Percentiles rank a stretch among this genome's conserved stretches.
These are phyloP conservation scores for Yamadazyma olivae DNA, from an alignment of 805 yeast species.

Conservation along the genomic window DNA sequence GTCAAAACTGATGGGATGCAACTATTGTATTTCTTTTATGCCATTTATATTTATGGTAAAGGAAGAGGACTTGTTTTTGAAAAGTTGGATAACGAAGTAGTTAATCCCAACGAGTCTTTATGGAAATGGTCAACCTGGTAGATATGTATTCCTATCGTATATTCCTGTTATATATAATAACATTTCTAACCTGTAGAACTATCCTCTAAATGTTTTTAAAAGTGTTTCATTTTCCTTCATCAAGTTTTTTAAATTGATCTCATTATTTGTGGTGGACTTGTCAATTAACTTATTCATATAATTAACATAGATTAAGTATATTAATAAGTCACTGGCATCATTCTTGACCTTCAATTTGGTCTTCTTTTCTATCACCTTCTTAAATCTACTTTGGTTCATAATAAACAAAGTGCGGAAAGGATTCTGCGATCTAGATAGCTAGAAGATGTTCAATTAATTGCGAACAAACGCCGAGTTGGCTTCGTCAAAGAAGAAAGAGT, in stretches of 20 bases:
- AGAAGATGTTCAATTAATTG: no score
- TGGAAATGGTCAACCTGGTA: conserved; percentile 8
- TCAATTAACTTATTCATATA: conserved; percentile 8
- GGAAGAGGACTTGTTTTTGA: conserved; percentile 1
- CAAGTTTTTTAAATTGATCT: conserved; percentile 4
- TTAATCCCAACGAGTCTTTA: conserved; percentile 7
- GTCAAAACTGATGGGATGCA: no score
- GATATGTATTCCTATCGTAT: no score
- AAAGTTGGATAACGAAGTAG: conserved; percentile 3
- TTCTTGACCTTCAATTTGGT: conserved; percentile 9
- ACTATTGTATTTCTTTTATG: background rate
- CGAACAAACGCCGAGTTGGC: no score
- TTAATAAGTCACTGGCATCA: conserved; percentile 11
- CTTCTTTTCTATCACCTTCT: conserved; percentile 8
- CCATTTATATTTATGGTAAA: conserved; percentile 1
- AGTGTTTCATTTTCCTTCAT: conserved; percentile 4
- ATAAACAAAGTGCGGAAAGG: no score
- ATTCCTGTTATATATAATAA: no score
- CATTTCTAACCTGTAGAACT: no score
- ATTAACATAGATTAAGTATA: conserved; percentile 12
- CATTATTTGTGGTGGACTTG: conserved; percentile 4
- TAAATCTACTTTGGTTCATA: conserved; percentile 11
- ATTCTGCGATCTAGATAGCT: no score
- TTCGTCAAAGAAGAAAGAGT: no score
- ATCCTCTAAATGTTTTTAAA: conserved; percentile 12